Base-by-base conservation (phyloP, 192 early-diverging fungal genomes). In the Glomus cerebriforme region DNA sequence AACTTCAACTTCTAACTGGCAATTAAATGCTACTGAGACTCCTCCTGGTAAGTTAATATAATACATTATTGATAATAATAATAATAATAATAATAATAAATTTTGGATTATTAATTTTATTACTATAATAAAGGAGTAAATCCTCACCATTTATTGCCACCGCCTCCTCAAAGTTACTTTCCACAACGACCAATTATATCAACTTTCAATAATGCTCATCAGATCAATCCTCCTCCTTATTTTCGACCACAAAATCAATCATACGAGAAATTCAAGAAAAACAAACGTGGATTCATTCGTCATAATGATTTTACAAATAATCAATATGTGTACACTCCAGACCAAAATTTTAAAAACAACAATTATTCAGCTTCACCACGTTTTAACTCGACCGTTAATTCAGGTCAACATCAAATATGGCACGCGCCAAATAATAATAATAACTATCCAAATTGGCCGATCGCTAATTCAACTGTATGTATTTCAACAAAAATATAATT, bases 1-100 rank as follows among this genome's bases (percentile, higher is more conserved):
- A 73, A 70, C n/a, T 35, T 54, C 45, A 49, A 15, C 71, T 19
- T 26, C 45, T 45, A 31, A 26, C 29, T 73, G 71, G 71, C 45
- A 45, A 24, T 27, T 45, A 13, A 22, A 73, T 49, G 27, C 24
- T 7, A 29, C 29, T 15, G 47, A 54, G 49, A 10, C 12, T 54
- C 37, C 43, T 45, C 43, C 34, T 29, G 71, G 71, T 73, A 27
- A 29, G 47, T 54, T 26, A 2, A 7, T 31, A 45, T 29, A 7
- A 10, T n/a, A n/a, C n/a, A n/a, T n/a, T n/a, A n/a, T 24, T 72
- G 35, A 6, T n/a, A 31, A 24, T 72, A 7, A 15, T 17, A 8
- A 70, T 26, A 35, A 3, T 24, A 24, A 34, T 39, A 22, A 12
- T 31, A 19, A 15, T 19, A 35, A 24, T 24, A 5, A 62, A 62